These are phyloP conservation scores for Leccinellum albellum DNA, from an alignment of 768 basidiomycete genomes.

Conservation along the genomic window DNA sequence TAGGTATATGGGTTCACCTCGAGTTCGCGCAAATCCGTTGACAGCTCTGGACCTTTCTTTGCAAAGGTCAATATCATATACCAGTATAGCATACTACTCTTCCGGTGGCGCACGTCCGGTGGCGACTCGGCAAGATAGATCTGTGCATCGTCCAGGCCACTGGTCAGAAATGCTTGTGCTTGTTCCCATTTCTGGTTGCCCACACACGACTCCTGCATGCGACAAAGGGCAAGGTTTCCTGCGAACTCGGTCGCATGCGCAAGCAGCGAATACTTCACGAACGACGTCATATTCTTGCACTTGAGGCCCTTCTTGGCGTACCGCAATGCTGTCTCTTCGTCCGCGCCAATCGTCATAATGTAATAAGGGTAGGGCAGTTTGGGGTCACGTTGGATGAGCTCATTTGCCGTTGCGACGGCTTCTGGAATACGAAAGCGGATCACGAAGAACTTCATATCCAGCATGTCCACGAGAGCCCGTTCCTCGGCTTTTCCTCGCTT, in stretches of 20 bases:
- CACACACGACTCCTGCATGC: conserved; percentile 39
- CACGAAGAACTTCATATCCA: conserved; percentile 60
- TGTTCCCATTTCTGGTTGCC: conserved; percentile 49
- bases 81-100: conserved; percentile 54
- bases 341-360: conserved; percentile 44
- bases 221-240: conserved; percentile 47
- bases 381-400: conserved; percentile 49
- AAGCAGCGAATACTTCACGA: conserved; percentile 53
- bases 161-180: conserved; percentile 57
- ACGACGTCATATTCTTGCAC: conserved; percentile 51
- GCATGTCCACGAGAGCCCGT: conserved; percentile 50
- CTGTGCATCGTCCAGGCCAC: conserved; percentile 59
- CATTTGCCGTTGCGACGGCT: conserved; percentile 44
- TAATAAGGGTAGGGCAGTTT: conserved; percentile 59
- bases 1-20: conserved; percentile 37
- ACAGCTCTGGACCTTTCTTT: conserved; percentile 46
- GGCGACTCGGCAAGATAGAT: conserved; percentile 51
- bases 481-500: conserved; percentile 38
- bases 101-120: conserved; percentile 58
- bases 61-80: conserved; percentile 54
- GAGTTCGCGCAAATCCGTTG: conserved; percentile 46
- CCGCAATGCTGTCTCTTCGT: conserved; percentile 39
- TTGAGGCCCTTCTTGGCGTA: conserved; percentile 63
- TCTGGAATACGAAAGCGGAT: conserved; percentile 45
- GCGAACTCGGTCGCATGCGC: conserved; percentile 60